Evolutionary conservation across 768 basidiomycete genomes (phyloP).

Genomic region (Hygrocybe punicea): DNA sequence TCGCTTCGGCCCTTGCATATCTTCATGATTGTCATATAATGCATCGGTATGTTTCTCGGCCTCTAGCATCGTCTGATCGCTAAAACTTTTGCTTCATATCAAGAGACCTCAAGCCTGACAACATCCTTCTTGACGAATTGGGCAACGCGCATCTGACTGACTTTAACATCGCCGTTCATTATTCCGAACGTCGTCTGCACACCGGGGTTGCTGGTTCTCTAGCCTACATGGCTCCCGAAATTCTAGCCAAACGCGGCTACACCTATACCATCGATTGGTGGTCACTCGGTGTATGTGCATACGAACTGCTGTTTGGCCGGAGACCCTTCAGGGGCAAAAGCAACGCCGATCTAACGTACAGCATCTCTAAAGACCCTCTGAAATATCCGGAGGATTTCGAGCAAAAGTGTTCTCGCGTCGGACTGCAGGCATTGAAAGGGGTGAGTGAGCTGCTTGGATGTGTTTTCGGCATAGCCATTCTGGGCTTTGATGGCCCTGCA

Average conservation of each 20-base stretch:
- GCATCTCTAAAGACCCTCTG: conserved; percentile 83
- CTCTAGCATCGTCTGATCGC: conserved; percentile 22
- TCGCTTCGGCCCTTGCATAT: conserved; percentile 83
- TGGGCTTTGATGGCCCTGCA: no score
- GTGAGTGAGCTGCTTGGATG: conserved; percentile 64
- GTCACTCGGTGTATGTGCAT: conserved; percentile 92
- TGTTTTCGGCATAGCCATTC: no score
- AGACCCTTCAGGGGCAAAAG: conserved; percentile 92
- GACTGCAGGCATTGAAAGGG: conserved; percentile 74
- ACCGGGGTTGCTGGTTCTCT: conserved; percentile 96
- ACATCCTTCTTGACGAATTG: conserved; percentile 91
- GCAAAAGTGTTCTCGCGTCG: conserved; percentile 68
- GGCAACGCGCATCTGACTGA: conserved; percentile 97
- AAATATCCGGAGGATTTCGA: conserved; percentile 90
- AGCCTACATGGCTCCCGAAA: conserved; percentile 96
- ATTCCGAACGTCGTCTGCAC: conserved; percentile 69
- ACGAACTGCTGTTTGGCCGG: conserved; percentile 87
- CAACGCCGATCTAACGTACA: conserved; percentile 87
- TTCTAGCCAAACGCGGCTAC: conserved; percentile 90
- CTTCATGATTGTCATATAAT: conserved; percentile 93
- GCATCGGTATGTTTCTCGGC: conserved; percentile 67
- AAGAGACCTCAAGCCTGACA: conserved; percentile 96
- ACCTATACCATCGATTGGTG: conserved; percentile 95
- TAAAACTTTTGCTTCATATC: conserved; percentile 6
- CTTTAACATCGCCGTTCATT: conserved; percentile 99